Evolutionary conservation across 352 stramenopile species (phyloP).

Genomic region (Pythium plurisporium): DNA sequence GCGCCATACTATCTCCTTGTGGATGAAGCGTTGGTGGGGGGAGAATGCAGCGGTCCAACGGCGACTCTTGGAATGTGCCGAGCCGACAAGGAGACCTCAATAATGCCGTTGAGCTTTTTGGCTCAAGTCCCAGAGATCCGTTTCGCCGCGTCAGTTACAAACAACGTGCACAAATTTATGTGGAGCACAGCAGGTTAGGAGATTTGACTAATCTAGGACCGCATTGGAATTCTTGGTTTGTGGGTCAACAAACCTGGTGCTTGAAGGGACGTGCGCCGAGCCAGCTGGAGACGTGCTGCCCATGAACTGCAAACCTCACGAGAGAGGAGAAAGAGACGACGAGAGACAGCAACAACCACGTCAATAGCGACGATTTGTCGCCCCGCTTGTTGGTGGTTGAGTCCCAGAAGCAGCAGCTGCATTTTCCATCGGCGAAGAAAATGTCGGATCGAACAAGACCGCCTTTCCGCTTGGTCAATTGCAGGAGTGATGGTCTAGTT

Average conservation of each 20-base stretch:
- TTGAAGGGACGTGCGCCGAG: neutral
- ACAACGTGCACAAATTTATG: neutral
- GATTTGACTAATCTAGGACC: neutral
- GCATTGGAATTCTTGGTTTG: too few relatives aligned
- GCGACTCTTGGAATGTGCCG: constrained; percentile 14
- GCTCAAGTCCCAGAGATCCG: neutral
- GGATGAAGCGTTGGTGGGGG: neutral
- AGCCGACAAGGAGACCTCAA: neutral
- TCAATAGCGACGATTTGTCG: too few relatives aligned
- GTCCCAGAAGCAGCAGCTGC: neutral
- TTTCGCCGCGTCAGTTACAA: constrained; percentile 1
- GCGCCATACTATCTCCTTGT: constrained; percentile 56
- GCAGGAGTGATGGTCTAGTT: constrained; percentile 4
- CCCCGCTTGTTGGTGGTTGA: too few relatives aligned
- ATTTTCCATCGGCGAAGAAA: neutral
- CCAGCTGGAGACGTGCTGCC: too few relatives aligned
- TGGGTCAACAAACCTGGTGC: too few relatives aligned
- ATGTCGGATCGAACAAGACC: neutral
- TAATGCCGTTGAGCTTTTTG: neutral
- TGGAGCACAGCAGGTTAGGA: neutral
- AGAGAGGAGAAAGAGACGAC: too few relatives aligned
- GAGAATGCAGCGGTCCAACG: neutral
- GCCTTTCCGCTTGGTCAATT: too few relatives aligned
- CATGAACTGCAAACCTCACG: too few relatives aligned
- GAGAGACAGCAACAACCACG: too few relatives aligned